Base-by-base conservation (phyloP, 2,329 filamentous ascomycete species). In the Mycosphaerelloides madeirae region DNA sequence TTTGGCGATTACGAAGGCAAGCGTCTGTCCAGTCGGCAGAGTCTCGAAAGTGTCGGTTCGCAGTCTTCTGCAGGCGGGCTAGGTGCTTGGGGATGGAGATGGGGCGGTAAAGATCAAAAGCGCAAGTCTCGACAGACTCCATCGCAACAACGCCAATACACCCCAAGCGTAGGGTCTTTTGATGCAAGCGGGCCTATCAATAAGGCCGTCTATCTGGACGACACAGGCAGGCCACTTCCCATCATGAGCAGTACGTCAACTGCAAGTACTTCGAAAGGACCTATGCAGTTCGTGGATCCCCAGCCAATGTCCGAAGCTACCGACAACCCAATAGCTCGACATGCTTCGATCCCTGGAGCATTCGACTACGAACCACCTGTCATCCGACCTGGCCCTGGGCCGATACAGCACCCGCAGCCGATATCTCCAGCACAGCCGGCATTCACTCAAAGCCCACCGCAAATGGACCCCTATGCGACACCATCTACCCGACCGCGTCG, bases 321-420 rank as follows among this genome's bases (percentile, higher is more conserved):
- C 15, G 73, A 29, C 19, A 83, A 83, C 54, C 82, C 87, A 52
- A 77, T 74, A 38, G 56, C 54, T 13, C 49, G 53, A 11, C 39
- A 54, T 31, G 33, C 50, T n/a, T 55, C 59, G 1, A 59, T 64
- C 50, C 57, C 61, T 8, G 61, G 60, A 11, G 55, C 53, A 20
- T 63, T 58, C 29, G 57, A 60, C 13, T 41, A 57, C n/a, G 43
- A 49, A 9, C 59, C 70, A 6, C 61, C 71, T 2, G 63, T 68
- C 16, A 67, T 64, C 13, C 74, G 78, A 32, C 78, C 82, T 4
- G 79, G 71, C 5, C 73, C 79, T 0, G 76, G 88, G 25, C 81
- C 83, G 9, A 73, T 96, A n/a, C 85, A 93, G 62, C 87, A 95
- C 57, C 90, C 90, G 2, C 84, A 89, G 55, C 90, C 90, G 2